Percentiles rank a stretch among this genome's conserved stretches.
Evolutionary conservation across 2,329 filamentous ascomycete species (phyloP).

Genomic region (Camptophora hylomeconis): DNA sequence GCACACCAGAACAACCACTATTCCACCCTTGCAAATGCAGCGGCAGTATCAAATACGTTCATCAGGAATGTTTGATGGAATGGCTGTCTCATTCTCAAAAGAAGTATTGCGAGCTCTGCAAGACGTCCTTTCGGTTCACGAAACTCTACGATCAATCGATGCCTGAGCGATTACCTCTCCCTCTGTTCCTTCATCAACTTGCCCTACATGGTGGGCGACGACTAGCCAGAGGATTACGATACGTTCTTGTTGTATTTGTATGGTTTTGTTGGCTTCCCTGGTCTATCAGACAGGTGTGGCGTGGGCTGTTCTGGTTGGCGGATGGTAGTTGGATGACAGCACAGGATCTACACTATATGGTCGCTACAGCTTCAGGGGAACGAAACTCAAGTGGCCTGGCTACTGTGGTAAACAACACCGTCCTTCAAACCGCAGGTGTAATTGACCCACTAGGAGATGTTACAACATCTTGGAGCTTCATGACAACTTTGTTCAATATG

Average conservation of each 20-base stretch:
- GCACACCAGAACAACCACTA: conserved; percentile 65
- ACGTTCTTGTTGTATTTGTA: conserved; percentile 64
- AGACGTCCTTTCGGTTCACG: conserved; percentile 94
- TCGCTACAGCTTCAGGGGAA: too few relatives aligned
- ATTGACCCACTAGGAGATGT: too few relatives aligned
- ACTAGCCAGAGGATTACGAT: conserved; percentile 64
- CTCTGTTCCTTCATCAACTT: conserved; percentile 70
- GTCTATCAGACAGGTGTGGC: conserved; percentile 83
- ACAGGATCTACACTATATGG: conserved; percentile 5
- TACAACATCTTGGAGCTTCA: too few relatives aligned
- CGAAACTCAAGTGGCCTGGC: too few relatives aligned
- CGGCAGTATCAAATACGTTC: conserved; percentile 95
- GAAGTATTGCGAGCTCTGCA: conserved; percentile 98
- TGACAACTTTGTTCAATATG: too few relatives aligned
- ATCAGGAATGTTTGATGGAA: conserved; percentile 96
- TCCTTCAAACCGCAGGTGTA: too few relatives aligned
- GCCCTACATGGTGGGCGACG: conserved; percentile 59
- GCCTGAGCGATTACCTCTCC: conserved; percentile 68
- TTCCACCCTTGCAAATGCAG: conserved; percentile 99
- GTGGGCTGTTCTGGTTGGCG: conserved; percentile 86
- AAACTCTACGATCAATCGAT: conserved; percentile 93
- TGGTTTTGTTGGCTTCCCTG: conserved; percentile 86
- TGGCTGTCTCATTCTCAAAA: conserved; percentile 98
- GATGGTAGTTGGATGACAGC: conserved; percentile 53
- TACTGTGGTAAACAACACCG: too few relatives aligned